Percentiles rank a stretch among this genome's conserved stretches.
Conservation (phyloP, 129 eudicot genomes). For the Arctium lappa region DNA sequence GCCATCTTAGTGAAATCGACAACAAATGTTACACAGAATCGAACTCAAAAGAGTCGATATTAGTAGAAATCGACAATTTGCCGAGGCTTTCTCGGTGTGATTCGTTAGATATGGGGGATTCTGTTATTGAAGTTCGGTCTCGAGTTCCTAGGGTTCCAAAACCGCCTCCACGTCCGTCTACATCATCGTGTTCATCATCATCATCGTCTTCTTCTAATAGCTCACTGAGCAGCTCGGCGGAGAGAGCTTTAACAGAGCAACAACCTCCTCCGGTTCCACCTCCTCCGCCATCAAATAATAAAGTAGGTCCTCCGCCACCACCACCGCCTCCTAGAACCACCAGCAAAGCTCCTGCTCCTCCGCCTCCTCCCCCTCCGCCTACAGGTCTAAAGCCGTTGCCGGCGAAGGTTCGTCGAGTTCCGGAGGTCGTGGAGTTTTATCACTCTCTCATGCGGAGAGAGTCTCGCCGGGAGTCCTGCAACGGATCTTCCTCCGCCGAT, state of each 20-base stretch:
- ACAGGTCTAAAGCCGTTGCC: constrained; percentile 41
- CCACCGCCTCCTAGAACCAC: constrained; percentile 53
- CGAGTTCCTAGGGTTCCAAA: constrained; percentile 78
- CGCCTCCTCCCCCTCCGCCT: constrained; percentile 48
- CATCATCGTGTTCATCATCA: constrained; percentile 33
- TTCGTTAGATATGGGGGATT: constrained; percentile 46
- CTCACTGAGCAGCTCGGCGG: constrained; percentile 37
- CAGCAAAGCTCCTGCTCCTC: constrained; percentile 29
- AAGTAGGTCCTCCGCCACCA: constrained; percentile 36
- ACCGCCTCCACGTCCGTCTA: constrained; percentile 66
- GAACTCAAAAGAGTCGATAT: constrained; percentile 23
- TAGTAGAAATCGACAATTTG: constrained; percentile 26
- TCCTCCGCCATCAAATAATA: constrained; percentile 29
- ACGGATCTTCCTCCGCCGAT: constrained; percentile 40
- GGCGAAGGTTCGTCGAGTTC: constrained; percentile 75
- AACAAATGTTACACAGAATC: constrained; percentile 18
- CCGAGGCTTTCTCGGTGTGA: constrained; percentile 38
- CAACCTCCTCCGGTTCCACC: constrained; percentile 38
- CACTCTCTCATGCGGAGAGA: constrained; percentile 94
- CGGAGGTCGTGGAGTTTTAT: constrained; percentile 95
- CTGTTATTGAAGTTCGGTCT: constrained; percentile 38
- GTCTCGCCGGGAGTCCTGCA: constrained; percentile 65
- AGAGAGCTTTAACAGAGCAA: constrained; percentile 35
- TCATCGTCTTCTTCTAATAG: constrained; percentile 37
- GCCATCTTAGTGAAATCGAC: not conserved